Conservation (phyloP, 2,329 filamentous ascomycete genomes). For the Pseudovirgaria hyperparasitica region DNA sequence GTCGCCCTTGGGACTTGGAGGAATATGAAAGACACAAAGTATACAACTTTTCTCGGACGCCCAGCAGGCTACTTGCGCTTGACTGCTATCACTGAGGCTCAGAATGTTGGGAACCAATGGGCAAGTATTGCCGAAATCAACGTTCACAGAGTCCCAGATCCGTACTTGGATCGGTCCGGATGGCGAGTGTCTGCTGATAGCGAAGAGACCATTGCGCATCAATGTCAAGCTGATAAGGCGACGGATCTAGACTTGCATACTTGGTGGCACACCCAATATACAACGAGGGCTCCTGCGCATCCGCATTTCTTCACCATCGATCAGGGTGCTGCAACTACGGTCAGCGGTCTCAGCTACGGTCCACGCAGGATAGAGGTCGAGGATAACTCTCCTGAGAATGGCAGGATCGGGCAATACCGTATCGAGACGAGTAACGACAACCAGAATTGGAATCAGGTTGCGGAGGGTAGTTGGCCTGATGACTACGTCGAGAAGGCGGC, state of each 20-base stretch:
- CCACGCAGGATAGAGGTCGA: conserved; percentile 4
- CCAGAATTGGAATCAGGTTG: conserved; percentile 7
- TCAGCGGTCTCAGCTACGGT: conserved; percentile 8
- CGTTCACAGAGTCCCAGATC: conserved; percentile 10
- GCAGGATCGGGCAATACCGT: conserved; percentile 9
- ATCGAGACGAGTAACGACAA: conserved; percentile 8
- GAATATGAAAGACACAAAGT: conserved; percentile 14
- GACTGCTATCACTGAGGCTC: conserved; percentile 14
- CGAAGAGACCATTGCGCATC: conserved; percentile 3
- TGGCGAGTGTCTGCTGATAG: conserved; percentile 10
- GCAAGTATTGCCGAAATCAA: conserved; percentile 15
- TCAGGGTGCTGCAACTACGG: conserved; percentile 6
- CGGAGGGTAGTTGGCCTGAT: conserved; percentile 10
- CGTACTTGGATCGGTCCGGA: conserved; percentile 5
- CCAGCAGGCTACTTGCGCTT: conserved; percentile 13
- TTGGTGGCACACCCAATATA: conserved; percentile 10
- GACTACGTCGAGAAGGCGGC: conserved; percentile 7
- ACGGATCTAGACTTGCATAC: conserved; percentile 7
- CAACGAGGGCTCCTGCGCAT: conserved; percentile 2
- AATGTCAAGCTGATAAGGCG: conserved; percentile 4
- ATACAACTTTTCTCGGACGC: conserved; percentile 11
- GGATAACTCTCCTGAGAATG: conserved; percentile 6
- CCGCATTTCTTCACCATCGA: conserved; percentile 13
- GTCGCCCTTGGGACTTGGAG: conserved; percentile 16
- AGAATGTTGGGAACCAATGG: conserved; percentile 9